phyloP scores from a whole-genome alignment of 345 rosid species.

The Reutealis trisperma region DNA sequence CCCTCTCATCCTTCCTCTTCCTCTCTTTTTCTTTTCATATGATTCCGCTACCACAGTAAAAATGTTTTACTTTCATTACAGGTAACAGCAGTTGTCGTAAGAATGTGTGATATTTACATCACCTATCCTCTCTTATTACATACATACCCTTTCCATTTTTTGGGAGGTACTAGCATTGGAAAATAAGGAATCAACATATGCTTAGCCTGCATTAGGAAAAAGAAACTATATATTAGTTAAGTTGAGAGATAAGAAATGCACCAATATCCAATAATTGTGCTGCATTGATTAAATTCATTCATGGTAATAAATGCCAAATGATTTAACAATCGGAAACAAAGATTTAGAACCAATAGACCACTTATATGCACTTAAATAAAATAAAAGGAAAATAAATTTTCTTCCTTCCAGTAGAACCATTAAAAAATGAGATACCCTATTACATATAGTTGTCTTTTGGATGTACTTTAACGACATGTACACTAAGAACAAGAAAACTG shows the following conservation, averaged over 20 bases:
- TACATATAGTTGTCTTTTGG: neutral
- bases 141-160: conserved; percentile 91
- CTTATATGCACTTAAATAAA: neutral
- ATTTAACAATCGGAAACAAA: neutral
- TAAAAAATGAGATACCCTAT: neutral
- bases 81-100: neutral
- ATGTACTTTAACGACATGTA: neutral
- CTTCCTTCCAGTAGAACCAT: neutral
- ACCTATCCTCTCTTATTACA: conserved; percentile 12
- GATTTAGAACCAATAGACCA: neutral
- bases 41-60: neutral
- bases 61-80: neutral
- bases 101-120: conserved; percentile 3
- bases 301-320: neutral
- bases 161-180: conserved; percentile 98
- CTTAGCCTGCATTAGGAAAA: conserved; percentile 67
- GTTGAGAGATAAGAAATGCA: conserved; percentile 3
- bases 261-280: neutral
- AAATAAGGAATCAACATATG: conserved; percentile 88
- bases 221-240: conserved; percentile 9
- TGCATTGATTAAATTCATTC: neutral
- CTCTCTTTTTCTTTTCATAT: too few species aligned
- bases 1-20: too few species aligned
- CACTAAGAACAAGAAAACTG: neutral
- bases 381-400: neutral